These are phyloP conservation scores for Noccaea bulbosa DNA, from an alignment of 345 rosid genomes.

Conservation along the genomic window DNA sequence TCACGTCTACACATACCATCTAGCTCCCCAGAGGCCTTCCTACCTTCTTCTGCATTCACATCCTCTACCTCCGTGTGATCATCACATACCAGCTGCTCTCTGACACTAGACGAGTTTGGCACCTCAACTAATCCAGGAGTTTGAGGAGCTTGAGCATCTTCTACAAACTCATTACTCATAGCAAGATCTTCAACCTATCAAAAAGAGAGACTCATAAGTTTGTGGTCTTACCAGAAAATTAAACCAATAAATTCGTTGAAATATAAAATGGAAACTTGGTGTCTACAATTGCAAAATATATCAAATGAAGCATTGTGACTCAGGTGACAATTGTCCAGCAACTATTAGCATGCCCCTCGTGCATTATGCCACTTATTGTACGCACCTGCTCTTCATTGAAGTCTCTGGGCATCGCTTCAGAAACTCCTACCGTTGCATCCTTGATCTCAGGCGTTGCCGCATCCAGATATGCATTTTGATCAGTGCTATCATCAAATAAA, in stretches of 20 bases:
- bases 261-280: conserved; percentile 9
- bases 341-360: conserved; percentile 16
- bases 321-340: background rate
- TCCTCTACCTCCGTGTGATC: conserved; percentile 73
- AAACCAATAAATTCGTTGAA: conserved; percentile 12
- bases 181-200: conserved; percentile 56
- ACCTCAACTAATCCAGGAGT: conserved; percentile 89
- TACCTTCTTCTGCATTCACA: conserved; percentile 48
- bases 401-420: conserved; percentile 53
- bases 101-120: conserved; percentile 64
- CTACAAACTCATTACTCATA: conserved; percentile 55
- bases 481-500: conserved; percentile 54
- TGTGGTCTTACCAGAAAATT: background rate
- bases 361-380: conserved; percentile 23
- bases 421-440: conserved; percentile 42
- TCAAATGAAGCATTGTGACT: conserved; percentile 16
- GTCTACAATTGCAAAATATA: background rate
- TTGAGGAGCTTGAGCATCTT: conserved; percentile 86
- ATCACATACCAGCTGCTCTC: conserved; percentile 66
- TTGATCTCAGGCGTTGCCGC: conserved; percentile 43
- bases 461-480: conserved; percentile 51
- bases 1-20: conserved; percentile 41
- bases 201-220: conserved; percentile 32
- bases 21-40: conserved; percentile 42
- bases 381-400: conserved; percentile 62